Percentiles rank a stretch among this genome's conserved stretches.
Evolutionary conservation across 371 early-diverging fungal genomes (phyloP).

Genomic region (Mucor velutinosus): DNA sequence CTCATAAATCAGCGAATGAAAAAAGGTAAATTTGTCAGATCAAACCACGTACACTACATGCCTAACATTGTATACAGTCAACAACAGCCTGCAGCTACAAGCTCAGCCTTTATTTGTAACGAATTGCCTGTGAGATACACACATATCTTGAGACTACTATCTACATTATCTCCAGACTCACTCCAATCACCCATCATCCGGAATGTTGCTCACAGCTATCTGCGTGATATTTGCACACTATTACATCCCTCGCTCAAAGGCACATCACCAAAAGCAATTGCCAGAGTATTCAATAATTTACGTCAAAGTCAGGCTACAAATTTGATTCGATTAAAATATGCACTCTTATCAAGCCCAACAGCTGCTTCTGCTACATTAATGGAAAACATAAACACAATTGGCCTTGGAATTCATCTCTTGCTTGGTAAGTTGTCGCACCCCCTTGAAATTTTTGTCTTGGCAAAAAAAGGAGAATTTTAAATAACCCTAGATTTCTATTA

Average conservation of each 20-base stretch:
- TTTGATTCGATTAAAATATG: constrained; percentile 47
- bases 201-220: constrained; percentile 45
- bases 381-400: constrained; percentile 55
- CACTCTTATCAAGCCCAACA: constrained; percentile 27
- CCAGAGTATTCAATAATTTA: constrained; percentile 37
- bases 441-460: constrained; percentile 9
- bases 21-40: constrained; percentile 2
- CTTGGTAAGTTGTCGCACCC: constrained; percentile 39
- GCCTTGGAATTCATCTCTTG: constrained; percentile 63
- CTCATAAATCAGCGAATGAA: not conserved
- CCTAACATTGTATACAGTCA: not conserved
- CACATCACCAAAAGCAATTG: constrained; percentile 47
- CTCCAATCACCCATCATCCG: constrained; percentile 38
- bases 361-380: constrained; percentile 23
- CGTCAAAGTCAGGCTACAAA: constrained; percentile 41
- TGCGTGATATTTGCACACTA: constrained; percentile 45
- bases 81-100: constrained; percentile 38
- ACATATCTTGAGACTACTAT: constrained; percentile 60
- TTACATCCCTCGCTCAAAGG: constrained; percentile 40
- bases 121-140: constrained; percentile 73
- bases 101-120: constrained; percentile 65
- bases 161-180: constrained; percentile 39
- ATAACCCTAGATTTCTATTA: constrained; percentile 1
- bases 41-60: not conserved
- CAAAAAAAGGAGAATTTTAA: constrained; percentile 5